These are phyloP conservation scores for Dipteronia sinensis DNA, from an alignment of 345 rosid genomes.

Conservation along the genomic window DNA sequence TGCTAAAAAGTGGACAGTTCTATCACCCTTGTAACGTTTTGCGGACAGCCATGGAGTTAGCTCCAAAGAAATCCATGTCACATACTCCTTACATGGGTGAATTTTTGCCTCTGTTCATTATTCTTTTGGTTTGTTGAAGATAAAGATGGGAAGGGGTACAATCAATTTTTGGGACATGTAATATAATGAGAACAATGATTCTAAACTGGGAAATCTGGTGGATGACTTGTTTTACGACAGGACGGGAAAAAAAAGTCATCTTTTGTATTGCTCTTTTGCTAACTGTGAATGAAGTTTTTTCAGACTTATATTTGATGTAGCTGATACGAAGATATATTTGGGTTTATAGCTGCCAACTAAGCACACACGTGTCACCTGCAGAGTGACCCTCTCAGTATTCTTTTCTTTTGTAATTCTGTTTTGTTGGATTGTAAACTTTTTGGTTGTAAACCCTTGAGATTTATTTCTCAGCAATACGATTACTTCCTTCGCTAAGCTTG, in stretches of 20 bases:
- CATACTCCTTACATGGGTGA: neutral
- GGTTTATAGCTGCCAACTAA: no score
- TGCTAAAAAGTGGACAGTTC: neutral
- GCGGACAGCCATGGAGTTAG: conserved; percentile 1
- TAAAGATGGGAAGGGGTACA: neutral
- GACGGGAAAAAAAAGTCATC: neutral
- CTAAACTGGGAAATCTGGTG: conserved; percentile 18
- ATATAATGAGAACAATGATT: conserved; percentile 9
- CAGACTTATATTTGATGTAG: neutral
- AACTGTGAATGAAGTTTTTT: neutral
- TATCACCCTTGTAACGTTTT: neutral
- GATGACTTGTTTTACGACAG: conserved; percentile 3
- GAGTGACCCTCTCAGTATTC: no score
- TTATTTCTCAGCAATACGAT: no score
- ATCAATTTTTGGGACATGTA: conserved; percentile 12
- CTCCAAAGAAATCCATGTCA: neutral
- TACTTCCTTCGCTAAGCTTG: no score
- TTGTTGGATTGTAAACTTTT: no score
- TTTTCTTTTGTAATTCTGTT: no score
- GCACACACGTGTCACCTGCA: no score
- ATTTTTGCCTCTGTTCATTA: neutral
- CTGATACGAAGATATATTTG: no score
- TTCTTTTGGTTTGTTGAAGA: neutral
- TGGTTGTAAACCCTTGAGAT: no score
- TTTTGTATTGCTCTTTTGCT: neutral